phyloP scores from a whole-genome alignment of 208 protist genomes.

The Crithidia fasciculata region DNA sequence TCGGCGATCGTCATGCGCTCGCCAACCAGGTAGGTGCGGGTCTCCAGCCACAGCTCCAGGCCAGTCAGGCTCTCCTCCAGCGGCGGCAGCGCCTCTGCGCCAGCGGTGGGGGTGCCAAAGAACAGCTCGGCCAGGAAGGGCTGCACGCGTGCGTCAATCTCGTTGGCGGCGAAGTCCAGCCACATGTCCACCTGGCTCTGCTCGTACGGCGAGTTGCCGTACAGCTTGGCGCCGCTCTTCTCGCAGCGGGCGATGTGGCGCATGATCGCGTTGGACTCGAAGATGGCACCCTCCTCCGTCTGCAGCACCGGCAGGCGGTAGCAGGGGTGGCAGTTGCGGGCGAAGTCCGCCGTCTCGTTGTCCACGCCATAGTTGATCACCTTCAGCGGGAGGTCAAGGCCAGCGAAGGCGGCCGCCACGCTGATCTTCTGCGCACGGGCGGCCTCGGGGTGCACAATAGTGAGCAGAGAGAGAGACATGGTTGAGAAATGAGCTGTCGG shows the following conservation, averaged over 20 bases:
- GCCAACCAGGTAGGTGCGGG: constrained; percentile 84
- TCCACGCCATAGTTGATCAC: constrained; percentile 55
- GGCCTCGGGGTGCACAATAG: constrained; percentile 39
- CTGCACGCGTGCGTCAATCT: constrained; percentile 50
- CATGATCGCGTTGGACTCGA: constrained; percentile 88
- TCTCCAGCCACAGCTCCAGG: constrained; percentile 80
- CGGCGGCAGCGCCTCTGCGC: constrained; percentile 20
- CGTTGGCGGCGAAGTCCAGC: constrained; percentile 81
- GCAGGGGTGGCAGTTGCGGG: constrained; percentile 71
- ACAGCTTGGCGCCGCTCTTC: constrained; percentile 66
- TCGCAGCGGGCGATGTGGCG: constrained; percentile 76
- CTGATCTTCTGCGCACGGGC: constrained; percentile 67
- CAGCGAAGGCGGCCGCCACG: constrained; percentile 64
- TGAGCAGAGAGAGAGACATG: constrained; percentile 53
- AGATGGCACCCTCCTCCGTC: constrained; percentile 84
- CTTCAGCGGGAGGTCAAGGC: constrained; percentile 56
- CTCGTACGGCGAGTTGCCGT: constrained; percentile 79
- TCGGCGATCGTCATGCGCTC: constrained; percentile 86
- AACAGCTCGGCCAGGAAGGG: constrained; percentile 46
- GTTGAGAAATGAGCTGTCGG: neutral
- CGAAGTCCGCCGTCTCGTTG: constrained; percentile 68
- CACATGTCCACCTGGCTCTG: constrained; percentile 85
- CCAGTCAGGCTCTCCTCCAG: constrained; percentile 57
- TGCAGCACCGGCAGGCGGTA: constrained; percentile 73
- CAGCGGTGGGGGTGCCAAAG: constrained; percentile 24